Conservation (phyloP, 192 early-diverging fungal genomes). For the Coemansia sp. region DNA sequence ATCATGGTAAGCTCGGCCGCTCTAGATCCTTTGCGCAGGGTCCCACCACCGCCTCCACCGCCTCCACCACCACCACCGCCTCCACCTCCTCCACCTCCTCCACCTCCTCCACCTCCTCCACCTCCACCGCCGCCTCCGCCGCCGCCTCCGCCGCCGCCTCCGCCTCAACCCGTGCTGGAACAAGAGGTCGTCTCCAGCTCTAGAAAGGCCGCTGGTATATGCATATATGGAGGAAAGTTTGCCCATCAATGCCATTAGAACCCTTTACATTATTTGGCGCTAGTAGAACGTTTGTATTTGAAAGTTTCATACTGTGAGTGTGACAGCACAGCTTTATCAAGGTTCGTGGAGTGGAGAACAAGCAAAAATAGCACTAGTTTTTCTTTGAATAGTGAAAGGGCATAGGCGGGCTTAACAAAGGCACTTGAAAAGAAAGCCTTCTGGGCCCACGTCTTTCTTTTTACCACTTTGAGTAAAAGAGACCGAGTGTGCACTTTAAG, state of each 20-base stretch:
- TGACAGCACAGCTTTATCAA: no score
- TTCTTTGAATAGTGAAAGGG: background rate
- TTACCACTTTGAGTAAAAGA: background rate
- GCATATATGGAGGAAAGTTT: background rate
- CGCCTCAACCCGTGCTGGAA: background rate
- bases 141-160: background rate
- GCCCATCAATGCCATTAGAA: background rate
- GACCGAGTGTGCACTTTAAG: background rate
- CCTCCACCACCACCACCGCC: background rate
- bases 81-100: background rate
- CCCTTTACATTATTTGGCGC: background rate
- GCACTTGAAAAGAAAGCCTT: background rate
- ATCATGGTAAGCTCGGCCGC: background rate
- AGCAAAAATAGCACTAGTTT: background rate
- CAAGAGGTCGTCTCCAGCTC: background rate
- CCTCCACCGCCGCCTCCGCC: background rate
- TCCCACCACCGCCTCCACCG: background rate
- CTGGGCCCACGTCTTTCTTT: background rate
- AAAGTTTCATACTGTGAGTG: background rate
- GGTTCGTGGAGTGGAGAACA: no score
- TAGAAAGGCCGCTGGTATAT: background rate
- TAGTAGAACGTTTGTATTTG: background rate
- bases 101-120: background rate
- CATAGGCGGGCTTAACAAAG: background rate
- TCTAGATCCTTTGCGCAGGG: background rate